phyloP scores from a whole-genome alignment of 768 basidiomycete species.

The Amylocystis lapponica region DNA sequence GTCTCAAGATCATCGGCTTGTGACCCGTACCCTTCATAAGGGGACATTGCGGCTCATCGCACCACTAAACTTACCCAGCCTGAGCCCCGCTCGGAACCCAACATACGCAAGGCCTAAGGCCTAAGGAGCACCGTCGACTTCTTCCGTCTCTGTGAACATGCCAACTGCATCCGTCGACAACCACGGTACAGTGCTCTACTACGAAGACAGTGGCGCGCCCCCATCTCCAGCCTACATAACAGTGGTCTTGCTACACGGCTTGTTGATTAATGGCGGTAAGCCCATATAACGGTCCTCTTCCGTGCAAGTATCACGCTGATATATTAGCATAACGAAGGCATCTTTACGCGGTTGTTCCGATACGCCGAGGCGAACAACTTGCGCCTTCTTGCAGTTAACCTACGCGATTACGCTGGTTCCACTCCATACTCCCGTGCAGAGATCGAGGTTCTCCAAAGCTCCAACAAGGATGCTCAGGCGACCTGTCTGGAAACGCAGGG shows the following conservation, averaged over 20 bases:
- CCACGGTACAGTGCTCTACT: not conserved
- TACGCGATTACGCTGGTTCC: conserved; percentile 14
- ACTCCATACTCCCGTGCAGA: conserved; percentile 10
- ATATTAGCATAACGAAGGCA: not conserved
- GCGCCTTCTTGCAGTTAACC: conserved; percentile 12
- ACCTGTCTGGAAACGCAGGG: not conserved
- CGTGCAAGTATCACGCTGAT: not conserved
- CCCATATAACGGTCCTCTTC: no score
- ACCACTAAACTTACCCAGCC: no score
- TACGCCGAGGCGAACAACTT: conserved; percentile 7
- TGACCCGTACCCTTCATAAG: not conserved
- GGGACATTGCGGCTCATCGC: no score
- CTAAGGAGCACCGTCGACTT: no score
- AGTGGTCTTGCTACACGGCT: not conserved
- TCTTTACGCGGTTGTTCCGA: conserved; percentile 1
- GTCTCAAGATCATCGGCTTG: not conserved
- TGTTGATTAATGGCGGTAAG: not conserved
- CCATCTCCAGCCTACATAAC: not conserved
- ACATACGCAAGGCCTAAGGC: no score
- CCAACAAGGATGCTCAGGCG: no score
- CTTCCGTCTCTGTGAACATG: no score
- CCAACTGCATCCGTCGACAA: not conserved
- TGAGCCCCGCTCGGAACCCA: no score
- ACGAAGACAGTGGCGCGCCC: not conserved
- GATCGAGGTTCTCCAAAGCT: not conserved